A percentile compares a stretch with the other conserved stretches of the same genome.
These are phyloP conservation scores for Calonectria hongkongensis DNA, from an alignment of 2,329 filamentous ascomycete genomes.

Conservation along the genomic window DNA sequence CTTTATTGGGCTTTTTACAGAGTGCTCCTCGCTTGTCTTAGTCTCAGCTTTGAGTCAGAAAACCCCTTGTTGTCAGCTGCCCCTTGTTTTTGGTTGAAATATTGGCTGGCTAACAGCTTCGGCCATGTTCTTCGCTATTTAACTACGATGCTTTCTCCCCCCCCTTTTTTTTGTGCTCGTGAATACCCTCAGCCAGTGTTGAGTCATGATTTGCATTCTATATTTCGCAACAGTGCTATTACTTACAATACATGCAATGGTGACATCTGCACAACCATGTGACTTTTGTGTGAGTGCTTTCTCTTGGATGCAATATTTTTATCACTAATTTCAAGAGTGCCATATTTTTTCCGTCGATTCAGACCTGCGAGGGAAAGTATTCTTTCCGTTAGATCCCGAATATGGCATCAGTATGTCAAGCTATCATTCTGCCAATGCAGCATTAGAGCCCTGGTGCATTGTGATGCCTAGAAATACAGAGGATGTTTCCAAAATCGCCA, in stretches of 20 bases:
- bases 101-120: background rate
- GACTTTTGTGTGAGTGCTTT: slow-evolving; percentile 6
- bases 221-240: background rate
- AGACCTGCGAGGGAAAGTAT: background rate
- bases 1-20: background rate
- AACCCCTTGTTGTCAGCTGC: slow-evolving; percentile 2
- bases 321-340: slow-evolving; percentile 4
- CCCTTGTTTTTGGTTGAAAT: background rate
- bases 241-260: background rate
- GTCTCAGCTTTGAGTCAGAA: background rate
- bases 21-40: background rate
- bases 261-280: slow-evolving; percentile 5
- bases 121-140: slow-evolving; percentile 5
- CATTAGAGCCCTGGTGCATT: background rate
- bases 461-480: background rate
- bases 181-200: background rate
- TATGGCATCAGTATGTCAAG: background rate
- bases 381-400: slow-evolving; percentile 5
- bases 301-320: background rate
- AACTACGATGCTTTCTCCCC: background rate
- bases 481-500: background rate
- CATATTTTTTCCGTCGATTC: slow-evolving; percentile 1
- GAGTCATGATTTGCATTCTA: background rate
- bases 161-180: background rate
- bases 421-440: slow-evolving; percentile 2